phyloP scores from a whole-genome alignment of 345 rosid genomes.

The Boechera retrofracta region DNA sequence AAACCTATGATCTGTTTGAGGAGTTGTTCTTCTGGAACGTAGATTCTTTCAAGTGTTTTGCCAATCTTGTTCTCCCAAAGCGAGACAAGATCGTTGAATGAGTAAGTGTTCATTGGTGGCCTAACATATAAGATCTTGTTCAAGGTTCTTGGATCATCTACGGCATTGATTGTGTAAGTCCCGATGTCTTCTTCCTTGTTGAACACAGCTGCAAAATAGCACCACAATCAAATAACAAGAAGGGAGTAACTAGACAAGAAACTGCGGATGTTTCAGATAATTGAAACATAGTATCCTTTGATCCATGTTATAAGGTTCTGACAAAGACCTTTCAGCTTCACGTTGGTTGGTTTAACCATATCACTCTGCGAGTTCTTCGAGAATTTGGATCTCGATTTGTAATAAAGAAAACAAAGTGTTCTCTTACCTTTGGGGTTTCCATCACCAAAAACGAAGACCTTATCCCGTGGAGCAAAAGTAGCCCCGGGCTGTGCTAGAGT shows the following conservation, averaged over 20 bases:
- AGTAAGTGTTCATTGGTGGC: conserved; percentile 57
- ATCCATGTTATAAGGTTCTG: neutral
- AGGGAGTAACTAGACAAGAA: neutral
- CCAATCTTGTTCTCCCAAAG: conserved; percentile 70
- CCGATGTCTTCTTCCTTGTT: conserved; percentile 61
- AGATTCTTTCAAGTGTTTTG: conserved; percentile 53
- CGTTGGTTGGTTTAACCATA: neutral
- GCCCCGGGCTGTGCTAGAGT: conserved; percentile 53
- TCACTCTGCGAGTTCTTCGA: neutral
- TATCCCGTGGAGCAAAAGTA: conserved; percentile 55
- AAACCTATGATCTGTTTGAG: conserved; percentile 56
- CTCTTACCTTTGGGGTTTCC: conserved; percentile 59
- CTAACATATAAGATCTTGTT: conserved; percentile 59
- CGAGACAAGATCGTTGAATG: conserved; percentile 61
- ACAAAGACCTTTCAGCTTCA: neutral
- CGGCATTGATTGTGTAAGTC: conserved; percentile 55
- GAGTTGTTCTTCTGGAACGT: conserved; percentile 60
- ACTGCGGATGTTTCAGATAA: neutral
- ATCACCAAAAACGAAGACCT: conserved; percentile 58
- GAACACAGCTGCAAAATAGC: conserved; percentile 47
- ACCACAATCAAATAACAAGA: neutral
- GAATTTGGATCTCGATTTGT: neutral
- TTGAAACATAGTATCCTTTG: neutral
- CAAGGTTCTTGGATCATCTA: conserved; percentile 63
- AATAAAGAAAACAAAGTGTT: neutral